These are phyloP conservation scores for Cadophora malorum DNA, from an alignment of 2,329 filamentous ascomycete genomes.

Conservation along the genomic window DNA sequence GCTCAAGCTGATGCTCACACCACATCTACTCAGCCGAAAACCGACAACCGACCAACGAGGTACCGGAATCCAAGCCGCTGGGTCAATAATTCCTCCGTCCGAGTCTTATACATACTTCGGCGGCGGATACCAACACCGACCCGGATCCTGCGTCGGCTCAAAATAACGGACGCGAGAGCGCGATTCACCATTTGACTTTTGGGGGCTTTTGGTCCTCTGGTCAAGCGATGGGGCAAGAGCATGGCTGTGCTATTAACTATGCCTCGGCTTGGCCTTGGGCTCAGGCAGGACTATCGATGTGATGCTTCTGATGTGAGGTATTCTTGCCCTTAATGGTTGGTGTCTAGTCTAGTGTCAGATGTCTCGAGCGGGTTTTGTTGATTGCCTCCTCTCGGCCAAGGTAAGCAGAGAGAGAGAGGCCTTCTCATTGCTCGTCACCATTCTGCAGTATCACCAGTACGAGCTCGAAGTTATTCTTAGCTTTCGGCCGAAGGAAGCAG, in stretches of 20 bases:
- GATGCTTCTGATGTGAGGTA: not conserved
- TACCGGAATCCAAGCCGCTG: slow-evolving; percentile 40
- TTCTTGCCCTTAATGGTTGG: not conserved
- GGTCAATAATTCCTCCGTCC: slow-evolving; percentile 3
- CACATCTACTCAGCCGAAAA: slow-evolving; percentile 3
- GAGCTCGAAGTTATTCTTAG: not conserved
- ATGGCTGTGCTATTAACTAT: not conserved
- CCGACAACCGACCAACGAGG: not conserved
- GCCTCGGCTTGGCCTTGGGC: not conserved
- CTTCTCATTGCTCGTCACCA: too few relatives aligned
- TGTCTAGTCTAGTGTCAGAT: not conserved
- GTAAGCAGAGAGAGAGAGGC: too few relatives aligned
- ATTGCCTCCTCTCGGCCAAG: too few relatives aligned
- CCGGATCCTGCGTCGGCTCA: not conserved
- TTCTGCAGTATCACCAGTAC: too few relatives aligned
- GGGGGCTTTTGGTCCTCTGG: not conserved
- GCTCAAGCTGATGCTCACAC: not conserved
- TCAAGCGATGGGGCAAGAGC: not conserved
- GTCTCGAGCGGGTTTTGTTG: not conserved
- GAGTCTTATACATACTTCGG: not conserved
- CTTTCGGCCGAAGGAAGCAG: not conserved
- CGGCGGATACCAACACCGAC: not conserved
- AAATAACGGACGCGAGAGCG: not conserved
- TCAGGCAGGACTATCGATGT: too few relatives aligned
- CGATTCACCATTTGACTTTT: not conserved